These are phyloP conservation scores for Aspergillus felis DNA, from an alignment of 2,329 filamentous ascomycete genomes.

Conservation along the genomic window DNA sequence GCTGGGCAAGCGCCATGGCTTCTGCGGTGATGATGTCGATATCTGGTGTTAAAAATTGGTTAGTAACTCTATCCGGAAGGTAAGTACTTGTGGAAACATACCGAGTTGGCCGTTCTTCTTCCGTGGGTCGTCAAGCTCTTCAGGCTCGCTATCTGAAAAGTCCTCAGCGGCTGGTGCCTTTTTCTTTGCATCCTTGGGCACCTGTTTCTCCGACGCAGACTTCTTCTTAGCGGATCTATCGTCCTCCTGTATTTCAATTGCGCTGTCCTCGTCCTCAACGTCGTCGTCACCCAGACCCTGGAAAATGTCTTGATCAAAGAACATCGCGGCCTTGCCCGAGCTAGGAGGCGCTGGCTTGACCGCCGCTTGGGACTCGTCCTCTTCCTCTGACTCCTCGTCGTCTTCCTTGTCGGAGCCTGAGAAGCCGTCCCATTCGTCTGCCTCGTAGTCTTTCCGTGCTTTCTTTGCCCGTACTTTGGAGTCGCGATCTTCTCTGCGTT, in stretches of 20 bases:
- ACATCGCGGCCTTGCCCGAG: slow-evolving; percentile 67
- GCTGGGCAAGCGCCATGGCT: slow-evolving; percentile 94
- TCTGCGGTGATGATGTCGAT: slow-evolving; percentile 99
- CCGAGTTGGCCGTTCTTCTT: slow-evolving; percentile 43
- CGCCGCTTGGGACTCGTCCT: slow-evolving; percentile 38
- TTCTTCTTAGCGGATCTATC: slow-evolving; percentile 17
- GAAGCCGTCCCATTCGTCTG: slow-evolving; percentile 90
- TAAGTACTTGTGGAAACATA: slow-evolving; percentile 25
- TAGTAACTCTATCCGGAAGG: slow-evolving; percentile 13
- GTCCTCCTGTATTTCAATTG: slow-evolving; percentile 33
- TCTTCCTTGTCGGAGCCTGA: slow-evolving; percentile 61
- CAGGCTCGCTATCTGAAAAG: slow-evolving; percentile 35
- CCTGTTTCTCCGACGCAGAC: slow-evolving; percentile 18
- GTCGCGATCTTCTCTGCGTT: slow-evolving; percentile 72
- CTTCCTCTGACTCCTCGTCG: slow-evolving; percentile 56
- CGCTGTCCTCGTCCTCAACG: slow-evolving; percentile 46
- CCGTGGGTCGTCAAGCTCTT: slow-evolving; percentile 35
- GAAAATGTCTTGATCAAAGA: slow-evolving; percentile 96
- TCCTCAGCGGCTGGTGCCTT: slow-evolving; percentile 25
- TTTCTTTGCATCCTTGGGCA: slow-evolving; percentile 21
- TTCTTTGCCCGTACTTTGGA: slow-evolving; percentile 90
- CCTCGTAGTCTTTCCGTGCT: slow-evolving; percentile 72
- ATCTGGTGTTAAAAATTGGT: slow-evolving; percentile 48
- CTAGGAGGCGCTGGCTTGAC: slow-evolving; percentile 31
- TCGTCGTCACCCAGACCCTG: slow-evolving; percentile 70